These are phyloP conservation scores for Pseudozyma sp. DNA, from an alignment of 1,284 basidiomycete species.

Conservation along the genomic window DNA sequence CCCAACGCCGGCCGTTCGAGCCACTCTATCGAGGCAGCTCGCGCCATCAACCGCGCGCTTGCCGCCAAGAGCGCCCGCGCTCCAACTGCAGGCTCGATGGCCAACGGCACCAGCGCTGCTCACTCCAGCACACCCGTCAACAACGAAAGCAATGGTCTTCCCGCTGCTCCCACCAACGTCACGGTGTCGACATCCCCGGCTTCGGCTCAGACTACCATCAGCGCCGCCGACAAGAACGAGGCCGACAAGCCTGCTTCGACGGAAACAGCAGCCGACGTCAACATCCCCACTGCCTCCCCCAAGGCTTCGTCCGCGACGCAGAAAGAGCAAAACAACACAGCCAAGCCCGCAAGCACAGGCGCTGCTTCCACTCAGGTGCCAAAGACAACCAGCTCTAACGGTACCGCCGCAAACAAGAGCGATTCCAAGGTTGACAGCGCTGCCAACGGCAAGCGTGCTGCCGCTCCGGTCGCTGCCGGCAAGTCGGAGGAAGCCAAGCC, in stretches of 20 bases:
- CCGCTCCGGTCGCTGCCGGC: constrained; percentile 11
- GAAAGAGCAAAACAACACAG: constrained; percentile 23
- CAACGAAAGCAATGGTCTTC: constrained; percentile 14
- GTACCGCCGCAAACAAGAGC: constrained; percentile 17
- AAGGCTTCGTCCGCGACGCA: constrained; percentile 8
- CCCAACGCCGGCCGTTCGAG: constrained; percentile 45
- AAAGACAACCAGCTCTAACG: constrained; percentile 14
- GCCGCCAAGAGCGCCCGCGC: constrained; percentile 37
- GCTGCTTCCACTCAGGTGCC: constrained; percentile 20
- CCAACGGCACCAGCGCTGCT: constrained; percentile 15
- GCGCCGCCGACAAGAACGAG: constrained; percentile 15
- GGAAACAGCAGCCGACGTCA: constrained; percentile 12
- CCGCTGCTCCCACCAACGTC: constrained; percentile 22
- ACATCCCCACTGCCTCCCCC: constrained; percentile 10
- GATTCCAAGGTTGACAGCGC: constrained; percentile 26
- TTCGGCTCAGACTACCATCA: constrained; percentile 40
- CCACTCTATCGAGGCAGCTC: constrained; percentile 47
- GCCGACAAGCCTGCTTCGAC: constrained; percentile 18
- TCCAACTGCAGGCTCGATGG: constrained; percentile 13
- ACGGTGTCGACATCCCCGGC: constrained; percentile 40
- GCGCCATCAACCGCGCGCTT: constrained; percentile 45
- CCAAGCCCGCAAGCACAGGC: constrained; percentile 22
- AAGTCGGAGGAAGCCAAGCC: constrained; percentile 36
- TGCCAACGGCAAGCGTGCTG: constrained; percentile 27
- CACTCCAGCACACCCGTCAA: constrained; percentile 16